phyloP scores from a whole-genome alignment of 148 eudicot species.

The Persicaria maculosa region DNA sequence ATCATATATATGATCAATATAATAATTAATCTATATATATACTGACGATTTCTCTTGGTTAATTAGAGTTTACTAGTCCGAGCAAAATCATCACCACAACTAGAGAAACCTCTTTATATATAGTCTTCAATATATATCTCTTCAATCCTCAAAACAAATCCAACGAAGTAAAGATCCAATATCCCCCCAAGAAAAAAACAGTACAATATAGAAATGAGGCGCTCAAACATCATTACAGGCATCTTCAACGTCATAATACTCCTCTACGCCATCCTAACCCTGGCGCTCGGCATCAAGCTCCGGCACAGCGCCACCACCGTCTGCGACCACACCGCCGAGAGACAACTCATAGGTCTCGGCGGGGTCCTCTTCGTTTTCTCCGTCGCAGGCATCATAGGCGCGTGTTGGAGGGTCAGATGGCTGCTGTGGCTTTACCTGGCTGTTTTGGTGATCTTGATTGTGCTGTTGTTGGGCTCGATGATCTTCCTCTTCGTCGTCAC shows the following conservation, averaged over 20 bases:
- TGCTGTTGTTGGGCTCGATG: constrained; percentile 14
- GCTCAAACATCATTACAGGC: constrained; percentile 19
- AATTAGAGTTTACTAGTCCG: no score
- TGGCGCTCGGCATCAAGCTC: constrained; percentile 19
- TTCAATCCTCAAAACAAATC: no score
- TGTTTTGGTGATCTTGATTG: constrained; percentile 20
- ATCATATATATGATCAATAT: no score
- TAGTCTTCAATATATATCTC: no score
- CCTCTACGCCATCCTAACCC: constrained; percentile 12
- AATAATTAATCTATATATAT: no score
- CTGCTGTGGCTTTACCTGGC: constrained; percentile 28
- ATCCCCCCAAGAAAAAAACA: no score
- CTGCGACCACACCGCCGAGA: constrained; percentile 22
- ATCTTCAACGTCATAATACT: constrained; percentile 20
- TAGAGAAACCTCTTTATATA: no score
- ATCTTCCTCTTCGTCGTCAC: constrained; percentile 28
- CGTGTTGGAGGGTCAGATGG: constrained; percentile 15
- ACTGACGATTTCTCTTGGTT: no score
- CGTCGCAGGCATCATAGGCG: constrained; percentile 24
- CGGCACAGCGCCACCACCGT: not conserved
- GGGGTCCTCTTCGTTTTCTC: constrained; percentile 23
- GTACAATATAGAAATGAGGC: not conserved
- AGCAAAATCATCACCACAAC: no score
- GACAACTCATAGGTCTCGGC: constrained; percentile 23
- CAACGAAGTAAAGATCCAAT: no score